Percentiles rank a stretch among this genome's conserved stretches.
Conservation (phyloP, 345 rosid species). For the Melaleuca quinquenervia region DNA sequence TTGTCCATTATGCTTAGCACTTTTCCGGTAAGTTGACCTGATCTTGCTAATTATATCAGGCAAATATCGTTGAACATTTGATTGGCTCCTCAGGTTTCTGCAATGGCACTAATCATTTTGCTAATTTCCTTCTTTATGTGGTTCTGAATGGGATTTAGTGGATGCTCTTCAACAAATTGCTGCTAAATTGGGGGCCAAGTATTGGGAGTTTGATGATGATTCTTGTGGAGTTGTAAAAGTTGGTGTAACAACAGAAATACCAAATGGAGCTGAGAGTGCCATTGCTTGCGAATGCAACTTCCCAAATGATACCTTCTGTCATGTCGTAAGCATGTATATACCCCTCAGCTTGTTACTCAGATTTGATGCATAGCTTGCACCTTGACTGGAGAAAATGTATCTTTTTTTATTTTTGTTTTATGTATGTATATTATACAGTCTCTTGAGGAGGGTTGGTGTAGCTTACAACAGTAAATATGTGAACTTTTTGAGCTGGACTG, state of each 20-base stretch:
- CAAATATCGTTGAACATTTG: background rate
- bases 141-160: constrained; percentile 14
- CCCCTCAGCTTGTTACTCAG: background rate
- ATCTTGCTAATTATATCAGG: background rate
- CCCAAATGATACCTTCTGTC: constrained; percentile 22
- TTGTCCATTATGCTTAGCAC: background rate
- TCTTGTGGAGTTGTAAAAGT: constrained; percentile 19
- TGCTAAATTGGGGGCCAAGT: constrained; percentile 33
- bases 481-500: background rate
- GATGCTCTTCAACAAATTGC: constrained; percentile 35
- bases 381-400: background rate
- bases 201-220: constrained; percentile 43
- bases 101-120: background rate
- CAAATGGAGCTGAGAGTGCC: constrained; percentile 5
- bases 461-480: background rate
- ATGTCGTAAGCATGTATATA: constrained; percentile 18
- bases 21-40: background rate
- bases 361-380: background rate
- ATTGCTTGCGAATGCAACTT: constrained; percentile 22
- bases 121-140: background rate
- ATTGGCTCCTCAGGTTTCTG: background rate
- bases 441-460: background rate
- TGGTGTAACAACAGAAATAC: constrained; percentile 3
- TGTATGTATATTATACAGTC: background rate
- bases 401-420: background rate